These are phyloP conservation scores for peach (Prunus persica) DNA, from an alignment of 306 rosid species.

Conservation along the genomic window Prunus_persica_NCBIv2 NC_034015.1:17080001-17080500, in stretches of 20 bases:
- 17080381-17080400: constrained; percentile 17
- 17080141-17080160: background rate
- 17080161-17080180: constrained; percentile 5
- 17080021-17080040: too few species aligned
- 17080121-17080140: background rate
- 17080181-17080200: constrained; percentile 2
- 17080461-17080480: too few species aligned
- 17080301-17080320: constrained; percentile 74
- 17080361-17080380: constrained; percentile 17
- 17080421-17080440: too few species aligned
- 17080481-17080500: too few species aligned
- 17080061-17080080: background rate
- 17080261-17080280: constrained; percentile 41
- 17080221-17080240: background rate
- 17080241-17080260: constrained; percentile 15
- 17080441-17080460: too few species aligned
- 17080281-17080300: constrained; percentile 34
- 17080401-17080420: background rate
- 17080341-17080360: constrained; percentile 5
- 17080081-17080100: background rate
- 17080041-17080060: background rate
- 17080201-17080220: background rate
- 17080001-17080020: too few species aligned
- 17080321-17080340: constrained; percentile 22
- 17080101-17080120: background rate